Evolutionary conservation across 345 rosid genomes (phyloP).

Genomic region (Brassica juncea): DNA sequence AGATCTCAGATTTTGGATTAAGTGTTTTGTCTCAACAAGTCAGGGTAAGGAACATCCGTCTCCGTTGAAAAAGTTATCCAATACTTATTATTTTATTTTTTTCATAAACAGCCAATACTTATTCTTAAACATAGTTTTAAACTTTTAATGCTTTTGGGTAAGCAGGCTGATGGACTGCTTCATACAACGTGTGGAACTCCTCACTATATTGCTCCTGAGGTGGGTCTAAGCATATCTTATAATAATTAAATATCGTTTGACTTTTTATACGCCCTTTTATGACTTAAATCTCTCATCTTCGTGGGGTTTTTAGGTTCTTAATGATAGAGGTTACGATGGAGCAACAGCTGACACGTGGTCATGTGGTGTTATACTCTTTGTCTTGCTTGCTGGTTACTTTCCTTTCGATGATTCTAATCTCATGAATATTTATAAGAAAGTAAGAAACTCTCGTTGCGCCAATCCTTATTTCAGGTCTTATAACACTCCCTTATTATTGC

Average conservation of each 20-base stretch:
- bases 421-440: slow-evolving; percentile 89
- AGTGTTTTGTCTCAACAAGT: slow-evolving; percentile 96
- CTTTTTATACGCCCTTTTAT: too few species aligned
- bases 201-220: slow-evolving; percentile 99
- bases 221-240: too few species aligned
- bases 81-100: too few species aligned
- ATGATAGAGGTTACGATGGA: slow-evolving; percentile 94
- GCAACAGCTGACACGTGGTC: slow-evolving; percentile 98
- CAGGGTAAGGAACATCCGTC: slow-evolving; percentile 27
- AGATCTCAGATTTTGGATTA: slow-evolving; percentile 95
- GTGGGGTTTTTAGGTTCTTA: slow-evolving; percentile 56
- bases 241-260: too few species aligned
- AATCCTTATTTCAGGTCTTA: too few species aligned
- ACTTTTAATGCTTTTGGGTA: too few species aligned
- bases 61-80: too few species aligned
- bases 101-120: too few species aligned
- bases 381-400: slow-evolving; percentile 96
- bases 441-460: slow-evolving; percentile 5
- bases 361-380: slow-evolving; percentile 96
- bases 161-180: slow-evolving; percentile 60
- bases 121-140: too few species aligned
- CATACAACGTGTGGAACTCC: slow-evolving; percentile 99
- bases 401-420: slow-evolving; percentile 99
- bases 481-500: neutral
- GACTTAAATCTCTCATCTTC: neutral